phyloP scores from a whole-genome alignment of 768 basidiomycete species.

The Suillus lakei region DNA sequence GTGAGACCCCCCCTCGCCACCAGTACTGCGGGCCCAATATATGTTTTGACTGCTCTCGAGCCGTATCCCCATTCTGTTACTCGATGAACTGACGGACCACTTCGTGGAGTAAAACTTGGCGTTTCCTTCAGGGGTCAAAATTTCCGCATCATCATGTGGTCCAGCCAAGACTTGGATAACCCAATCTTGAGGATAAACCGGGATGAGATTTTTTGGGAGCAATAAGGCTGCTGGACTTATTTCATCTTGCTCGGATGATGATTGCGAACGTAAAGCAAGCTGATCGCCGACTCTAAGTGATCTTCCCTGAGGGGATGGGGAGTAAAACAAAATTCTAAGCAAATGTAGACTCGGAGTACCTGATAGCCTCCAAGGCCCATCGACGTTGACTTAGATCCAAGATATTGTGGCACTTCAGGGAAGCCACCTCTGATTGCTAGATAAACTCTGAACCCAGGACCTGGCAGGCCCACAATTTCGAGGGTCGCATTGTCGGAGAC shows the following conservation, averaged over 20 bases:
- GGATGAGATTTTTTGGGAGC: constrained; percentile 39
- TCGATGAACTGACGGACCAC: constrained; percentile 60
- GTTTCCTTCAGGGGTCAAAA: constrained; percentile 53
- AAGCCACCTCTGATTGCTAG: constrained; percentile 64
- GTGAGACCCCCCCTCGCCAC: constrained; percentile 72
- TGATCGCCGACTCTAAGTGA: constrained; percentile 56
- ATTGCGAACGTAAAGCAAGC: constrained; percentile 43
- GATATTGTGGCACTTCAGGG: constrained; percentile 56
- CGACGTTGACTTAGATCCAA: constrained; percentile 70
- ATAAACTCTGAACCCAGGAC: constrained; percentile 57
- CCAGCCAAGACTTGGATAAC: constrained; percentile 59
- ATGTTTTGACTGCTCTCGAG: constrained; percentile 51
- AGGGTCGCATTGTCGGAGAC: constrained; percentile 51
- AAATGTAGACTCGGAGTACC: constrained; percentile 30
- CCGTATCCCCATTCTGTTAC: constrained; percentile 69
- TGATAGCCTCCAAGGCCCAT: constrained; percentile 67
- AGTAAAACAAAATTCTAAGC: constrained; percentile 8
- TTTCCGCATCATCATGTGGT: constrained; percentile 65
- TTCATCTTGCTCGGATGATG: constrained; percentile 28
- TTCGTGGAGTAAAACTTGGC: constrained; percentile 52
- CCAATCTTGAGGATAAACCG: constrained; percentile 54
- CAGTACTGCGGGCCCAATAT: constrained; percentile 56
- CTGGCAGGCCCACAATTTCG: constrained; percentile 36
- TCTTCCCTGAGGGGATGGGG: constrained; percentile 46
- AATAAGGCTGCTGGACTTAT: constrained; percentile 1